Evolutionary conservation across 75 land plant species (phyloP).

Genomic region (Larix kaempferi): DNA sequence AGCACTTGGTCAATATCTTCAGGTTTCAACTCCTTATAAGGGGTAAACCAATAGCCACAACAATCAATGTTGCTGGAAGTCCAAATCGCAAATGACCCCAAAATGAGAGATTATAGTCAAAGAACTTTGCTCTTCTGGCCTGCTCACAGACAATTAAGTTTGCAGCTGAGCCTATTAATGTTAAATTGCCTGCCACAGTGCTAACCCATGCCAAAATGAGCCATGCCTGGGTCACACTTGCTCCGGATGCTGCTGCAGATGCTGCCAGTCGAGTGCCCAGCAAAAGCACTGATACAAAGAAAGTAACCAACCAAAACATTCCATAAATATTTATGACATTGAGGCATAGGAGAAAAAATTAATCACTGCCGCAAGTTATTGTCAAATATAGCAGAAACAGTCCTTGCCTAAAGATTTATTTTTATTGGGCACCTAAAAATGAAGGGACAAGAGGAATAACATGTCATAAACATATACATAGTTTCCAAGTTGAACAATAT

Average conservation of each 20-base stretch:
- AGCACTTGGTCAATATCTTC: no score
- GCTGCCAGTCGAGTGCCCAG: constrained; percentile 76
- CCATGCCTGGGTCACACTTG: constrained; percentile 70
- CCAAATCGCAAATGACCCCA: constrained; percentile 79
- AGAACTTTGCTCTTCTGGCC: constrained; percentile 38
- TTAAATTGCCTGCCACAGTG: constrained; percentile 92
- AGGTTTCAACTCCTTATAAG: constrained; percentile 36
- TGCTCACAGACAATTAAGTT: constrained; percentile 91
- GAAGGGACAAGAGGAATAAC: not conserved
- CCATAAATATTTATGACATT: not conserved
- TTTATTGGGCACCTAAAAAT: not conserved
- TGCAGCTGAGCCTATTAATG: constrained; percentile 86
- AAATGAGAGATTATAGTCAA: constrained; percentile 60
- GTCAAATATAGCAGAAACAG: not conserved
- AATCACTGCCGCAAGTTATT: not conserved
- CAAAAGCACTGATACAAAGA: constrained; percentile 49
- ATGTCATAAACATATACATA: not conserved
- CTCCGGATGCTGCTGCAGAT: constrained; percentile 56
- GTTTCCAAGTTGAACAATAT: no score
- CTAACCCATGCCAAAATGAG: constrained; percentile 90
- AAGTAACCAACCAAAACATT: not conserved
- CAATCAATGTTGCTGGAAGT: constrained; percentile 66
- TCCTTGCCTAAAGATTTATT: no score
- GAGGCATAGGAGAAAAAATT: not conserved
- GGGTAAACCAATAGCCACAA: constrained; percentile 64